Base-by-base conservation (phyloP, 164 flowering plant species). In the Cinnamomum micranthum region DNA sequence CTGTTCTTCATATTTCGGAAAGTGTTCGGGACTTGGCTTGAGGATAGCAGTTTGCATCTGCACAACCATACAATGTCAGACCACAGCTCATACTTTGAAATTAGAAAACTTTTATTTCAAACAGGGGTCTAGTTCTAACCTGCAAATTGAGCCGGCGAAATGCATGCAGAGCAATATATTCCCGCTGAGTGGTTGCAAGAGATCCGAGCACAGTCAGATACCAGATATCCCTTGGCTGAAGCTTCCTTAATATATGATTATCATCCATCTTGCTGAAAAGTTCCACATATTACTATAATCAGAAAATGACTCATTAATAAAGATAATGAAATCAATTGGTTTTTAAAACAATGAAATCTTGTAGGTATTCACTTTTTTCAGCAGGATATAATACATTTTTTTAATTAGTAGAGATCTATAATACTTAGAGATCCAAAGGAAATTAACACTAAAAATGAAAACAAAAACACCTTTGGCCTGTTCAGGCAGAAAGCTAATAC, bases 11-110 rank as follows among this genome's bases (percentile, higher is more conserved):
- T 93, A 95, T 76, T 91, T 95, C 63, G 99, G 99, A 63, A 95
- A 95, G 63, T 89, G 92, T 11, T 91, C 95, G 20, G 94, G 88
- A 76, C 99, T 89, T 33, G 99, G 99, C 74, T 86, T 87, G 65
- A 95, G 97, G 60, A 95, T 92, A 55, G 99, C 97, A 77, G 86
- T 86, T 92, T 95, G 99, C 99, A 95, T 95, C 99, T 95, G 76
- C 50, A 71, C 23, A 76, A 68, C 55, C n/a, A 68, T 33, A 68
- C 71, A 25, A n/a, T 69, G 23, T 25, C 13, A 67, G 20, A 19
- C 17, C 22, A 50, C 31, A 13, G 20, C 14, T 24, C 59, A 70
- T 4, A 50, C 62, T 50, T 14, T 50, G 6, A 10, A 20, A 19
- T 27, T 52, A 27, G 20, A 70, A 50, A 65, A 71, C 50, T 6